phyloP scores from a whole-genome alignment of 768 basidiomycete genomes.

The Tulasnella sp. region DNA sequence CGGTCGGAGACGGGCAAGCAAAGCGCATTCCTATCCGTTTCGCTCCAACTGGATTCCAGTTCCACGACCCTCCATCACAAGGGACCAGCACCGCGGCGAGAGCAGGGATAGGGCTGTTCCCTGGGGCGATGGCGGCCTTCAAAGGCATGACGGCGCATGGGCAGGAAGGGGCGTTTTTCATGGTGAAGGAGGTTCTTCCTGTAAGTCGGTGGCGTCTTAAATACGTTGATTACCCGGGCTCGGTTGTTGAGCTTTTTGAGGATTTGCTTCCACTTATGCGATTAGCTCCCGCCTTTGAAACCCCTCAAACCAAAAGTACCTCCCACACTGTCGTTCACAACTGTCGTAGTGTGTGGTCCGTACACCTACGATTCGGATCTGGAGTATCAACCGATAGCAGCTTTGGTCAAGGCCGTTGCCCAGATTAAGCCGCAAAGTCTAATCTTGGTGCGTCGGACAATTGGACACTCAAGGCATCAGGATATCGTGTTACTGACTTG shows the following conservation, averaged over 20 bases:
- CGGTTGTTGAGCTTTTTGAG: not conserved
- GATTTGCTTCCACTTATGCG: not conserved
- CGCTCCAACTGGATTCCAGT: conserved; percentile 63
- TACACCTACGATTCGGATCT: conserved; percentile 81
- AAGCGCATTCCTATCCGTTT: conserved; percentile 73
- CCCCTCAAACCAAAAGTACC: conserved; percentile 29
- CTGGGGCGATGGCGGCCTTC: conserved; percentile 83
- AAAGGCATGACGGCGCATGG: conserved; percentile 80
- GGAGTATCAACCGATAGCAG: conserved; percentile 68
- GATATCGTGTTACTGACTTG: not conserved
- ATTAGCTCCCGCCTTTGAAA: conserved; percentile 66
- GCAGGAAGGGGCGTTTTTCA: conserved; percentile 77
- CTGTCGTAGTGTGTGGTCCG: conserved; percentile 82
- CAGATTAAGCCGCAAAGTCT: conserved; percentile 71
- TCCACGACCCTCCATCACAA: conserved; percentile 50
- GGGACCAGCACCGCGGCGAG: conserved; percentile 38
- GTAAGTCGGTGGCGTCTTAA: conserved; percentile 52
- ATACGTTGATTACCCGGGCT: not conserved
- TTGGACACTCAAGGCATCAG: not conserved
- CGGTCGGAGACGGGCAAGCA: conserved; percentile 60
- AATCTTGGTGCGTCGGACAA: conserved; percentile 63
- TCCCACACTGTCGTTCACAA: conserved; percentile 52
- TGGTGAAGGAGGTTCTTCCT: conserved; percentile 76
- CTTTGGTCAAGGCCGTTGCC: conserved; percentile 65
- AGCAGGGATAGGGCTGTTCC: conserved; percentile 75